These are phyloP conservation scores for Haemoproteus tartakovskyi DNA, from an alignment of 169 alveolate species.

Conservation along the genomic window DNA sequence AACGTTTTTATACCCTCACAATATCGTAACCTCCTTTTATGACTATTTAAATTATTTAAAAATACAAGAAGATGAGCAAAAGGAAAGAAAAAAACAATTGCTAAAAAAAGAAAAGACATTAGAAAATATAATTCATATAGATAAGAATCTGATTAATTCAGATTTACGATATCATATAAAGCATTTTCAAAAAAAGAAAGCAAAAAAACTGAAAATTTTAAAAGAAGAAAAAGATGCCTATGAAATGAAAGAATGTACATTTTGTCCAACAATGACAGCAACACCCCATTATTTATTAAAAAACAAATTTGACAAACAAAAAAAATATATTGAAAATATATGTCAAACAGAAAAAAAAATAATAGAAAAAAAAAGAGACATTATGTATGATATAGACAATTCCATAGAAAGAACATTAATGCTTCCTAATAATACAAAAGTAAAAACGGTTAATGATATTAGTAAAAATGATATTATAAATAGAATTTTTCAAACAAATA, in stretches of 20 bases:
- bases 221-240: constrained; percentile 9
- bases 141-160: constrained; percentile 42
- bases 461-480: too few species aligned
- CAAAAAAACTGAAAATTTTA: constrained; percentile 14
- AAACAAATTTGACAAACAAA: constrained; percentile 12
- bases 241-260: constrained; percentile 65
- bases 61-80: constrained; percentile 9
- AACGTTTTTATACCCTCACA: constrained; percentile 24
- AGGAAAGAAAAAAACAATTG: not conserved
- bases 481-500: too few species aligned
- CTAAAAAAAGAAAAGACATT: constrained; percentile 24
- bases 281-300: constrained; percentile 27
- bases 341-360: not conserved
- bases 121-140: constrained; percentile 18
- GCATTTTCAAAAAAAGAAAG: constrained; percentile 35
- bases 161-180: constrained; percentile 28
- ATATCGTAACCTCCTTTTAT: constrained; percentile 43
- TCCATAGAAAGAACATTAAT: constrained; percentile 49
- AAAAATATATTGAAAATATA: too few species aligned
- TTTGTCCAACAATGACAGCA: constrained; percentile 12
- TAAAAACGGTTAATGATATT: not conserved
- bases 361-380: not conserved
- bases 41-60: constrained; percentile 42
- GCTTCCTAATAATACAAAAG: constrained; percentile 1
- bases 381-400: constrained; percentile 48